A percentile compares a stretch with the other conserved stretches of the same genome.
Conservation (phyloP, 116 monocot genomes). For the Zostera marina region DNA sequence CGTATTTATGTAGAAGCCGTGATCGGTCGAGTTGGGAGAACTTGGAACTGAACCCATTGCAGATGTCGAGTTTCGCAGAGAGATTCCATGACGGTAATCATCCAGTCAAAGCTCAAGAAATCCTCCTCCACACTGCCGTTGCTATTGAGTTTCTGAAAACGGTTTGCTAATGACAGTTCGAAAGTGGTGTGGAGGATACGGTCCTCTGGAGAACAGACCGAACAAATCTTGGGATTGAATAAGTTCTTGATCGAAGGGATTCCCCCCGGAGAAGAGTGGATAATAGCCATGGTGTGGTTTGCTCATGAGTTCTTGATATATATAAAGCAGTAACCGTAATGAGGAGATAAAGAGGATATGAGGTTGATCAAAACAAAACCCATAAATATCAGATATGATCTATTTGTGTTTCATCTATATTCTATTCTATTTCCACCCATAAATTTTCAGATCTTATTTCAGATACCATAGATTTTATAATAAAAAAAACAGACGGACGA, state of each 20-base stretch:
- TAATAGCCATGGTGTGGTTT: slow-evolving; percentile 33
- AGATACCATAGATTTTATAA: no score
- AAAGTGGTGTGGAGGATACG: slow-evolving; percentile 23
- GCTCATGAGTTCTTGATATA: slow-evolving; percentile 29
- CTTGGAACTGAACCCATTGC: slow-evolving; percentile 56
- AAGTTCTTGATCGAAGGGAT: slow-evolving; percentile 44
- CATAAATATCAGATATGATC: no score
- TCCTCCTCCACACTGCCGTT: slow-evolving; percentile 13
- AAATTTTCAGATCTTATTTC: no score
- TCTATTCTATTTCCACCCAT: no score
- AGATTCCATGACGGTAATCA: slow-evolving; percentile 32
- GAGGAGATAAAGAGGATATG: no score
- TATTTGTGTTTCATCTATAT: no score
- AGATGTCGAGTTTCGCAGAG: slow-evolving; percentile 59
- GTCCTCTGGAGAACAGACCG: slow-evolving; percentile 27
- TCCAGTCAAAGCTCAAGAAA: slow-evolving; percentile 52
- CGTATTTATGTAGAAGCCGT: slow-evolving; percentile 37
- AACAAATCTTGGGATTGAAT: slow-evolving; percentile 30
- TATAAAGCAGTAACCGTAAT: no score
- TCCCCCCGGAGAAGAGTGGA: slow-evolving; percentile 32
- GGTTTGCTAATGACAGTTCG: slow-evolving; percentile 35
- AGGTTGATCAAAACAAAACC: no score
- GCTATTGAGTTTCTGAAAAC: slow-evolving; percentile 37
- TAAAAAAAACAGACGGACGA: no score
- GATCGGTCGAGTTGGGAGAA: slow-evolving; percentile 49